Evolutionary conservation across 2,329 filamentous ascomycete genomes (phyloP).

Genomic region (Botrytis medusae): DNA sequence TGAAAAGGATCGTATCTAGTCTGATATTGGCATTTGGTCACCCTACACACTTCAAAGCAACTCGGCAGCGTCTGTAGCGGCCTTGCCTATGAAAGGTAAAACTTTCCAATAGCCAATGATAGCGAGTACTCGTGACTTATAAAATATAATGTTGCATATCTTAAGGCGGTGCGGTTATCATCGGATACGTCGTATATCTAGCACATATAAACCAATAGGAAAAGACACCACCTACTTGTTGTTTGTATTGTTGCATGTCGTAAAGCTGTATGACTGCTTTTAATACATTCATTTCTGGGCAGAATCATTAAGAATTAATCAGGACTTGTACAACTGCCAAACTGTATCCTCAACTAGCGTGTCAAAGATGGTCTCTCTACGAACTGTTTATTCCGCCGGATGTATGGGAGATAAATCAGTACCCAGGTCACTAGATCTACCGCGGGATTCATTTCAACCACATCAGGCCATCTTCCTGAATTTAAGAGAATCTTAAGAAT

Average conservation of each 20-base stretch:
- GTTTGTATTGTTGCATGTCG: not conserved
- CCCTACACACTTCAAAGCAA: not conserved
- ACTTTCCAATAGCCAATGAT: not conserved
- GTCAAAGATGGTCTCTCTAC: too few species aligned
- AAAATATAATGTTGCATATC: not conserved
- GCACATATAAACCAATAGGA: not conserved
- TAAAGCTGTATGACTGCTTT: not conserved
- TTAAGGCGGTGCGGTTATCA: not conserved
- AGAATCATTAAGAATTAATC: not conserved
- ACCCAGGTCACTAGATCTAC: not conserved
- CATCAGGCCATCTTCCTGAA: not conserved
- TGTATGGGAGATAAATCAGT: not conserved
- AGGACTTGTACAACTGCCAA: not conserved
- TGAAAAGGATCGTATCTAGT: not conserved
- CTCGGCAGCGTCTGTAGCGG: not conserved
- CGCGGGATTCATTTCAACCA: not conserved
- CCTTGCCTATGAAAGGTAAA: not conserved
- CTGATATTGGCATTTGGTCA: not conserved
- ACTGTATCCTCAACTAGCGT: not conserved
- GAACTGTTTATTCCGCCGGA: not conserved
- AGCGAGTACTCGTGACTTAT: not conserved
- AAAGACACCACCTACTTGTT: not conserved
- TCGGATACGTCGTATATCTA: not conserved
- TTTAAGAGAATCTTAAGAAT: not conserved
- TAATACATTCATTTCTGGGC: too few species aligned